Conservation (phyloP, 2,329 filamentous ascomycete species). For the Drechslerella dactyloides region DNA sequence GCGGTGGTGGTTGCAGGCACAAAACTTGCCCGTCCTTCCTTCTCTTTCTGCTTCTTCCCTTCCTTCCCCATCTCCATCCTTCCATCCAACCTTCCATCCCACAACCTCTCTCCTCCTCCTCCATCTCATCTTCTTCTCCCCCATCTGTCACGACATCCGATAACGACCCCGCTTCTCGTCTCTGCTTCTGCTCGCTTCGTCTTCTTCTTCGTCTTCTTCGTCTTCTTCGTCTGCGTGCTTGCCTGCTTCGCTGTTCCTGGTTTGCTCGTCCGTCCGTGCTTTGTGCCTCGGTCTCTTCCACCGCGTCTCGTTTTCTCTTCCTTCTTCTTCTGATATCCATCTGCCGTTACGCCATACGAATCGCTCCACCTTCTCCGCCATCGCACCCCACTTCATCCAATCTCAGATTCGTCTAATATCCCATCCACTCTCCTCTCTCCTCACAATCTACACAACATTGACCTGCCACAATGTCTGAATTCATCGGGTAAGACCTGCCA, state of each 20-base stretch:
- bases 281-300: slow-evolving; percentile 10
- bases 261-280: slow-evolving; percentile 9
- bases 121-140: slow-evolving; percentile 8
- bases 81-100: neutral
- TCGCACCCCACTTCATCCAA: slow-evolving; percentile 16
- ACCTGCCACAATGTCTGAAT: slow-evolving; percentile 65
- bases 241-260: slow-evolving; percentile 13
- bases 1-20: slow-evolving; percentile 38
- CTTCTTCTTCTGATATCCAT: slow-evolving; percentile 20
- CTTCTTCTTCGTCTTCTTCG: slow-evolving; percentile 6
- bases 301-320: slow-evolving; percentile 1
- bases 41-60: neutral
- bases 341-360: slow-evolving; percentile 54
- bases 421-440: neutral
- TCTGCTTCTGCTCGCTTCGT: slow-evolving; percentile 5
- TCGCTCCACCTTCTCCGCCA: neutral
- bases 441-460: neutral
- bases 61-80: neutral
- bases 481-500: slow-evolving; percentile 64
- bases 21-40: slow-evolving; percentile 22
- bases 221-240: slow-evolving; percentile 8
- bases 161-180: slow-evolving; percentile 39
- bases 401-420: neutral
- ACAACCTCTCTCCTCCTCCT: neutral
- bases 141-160: neutral